A percentile compares a stretch with the other conserved stretches of the same genome.
These are phyloP conservation scores for Platismatia glauca DNA, from an alignment of 495 filamentous ascomycete genomes.

Conservation along the genomic window DNA sequence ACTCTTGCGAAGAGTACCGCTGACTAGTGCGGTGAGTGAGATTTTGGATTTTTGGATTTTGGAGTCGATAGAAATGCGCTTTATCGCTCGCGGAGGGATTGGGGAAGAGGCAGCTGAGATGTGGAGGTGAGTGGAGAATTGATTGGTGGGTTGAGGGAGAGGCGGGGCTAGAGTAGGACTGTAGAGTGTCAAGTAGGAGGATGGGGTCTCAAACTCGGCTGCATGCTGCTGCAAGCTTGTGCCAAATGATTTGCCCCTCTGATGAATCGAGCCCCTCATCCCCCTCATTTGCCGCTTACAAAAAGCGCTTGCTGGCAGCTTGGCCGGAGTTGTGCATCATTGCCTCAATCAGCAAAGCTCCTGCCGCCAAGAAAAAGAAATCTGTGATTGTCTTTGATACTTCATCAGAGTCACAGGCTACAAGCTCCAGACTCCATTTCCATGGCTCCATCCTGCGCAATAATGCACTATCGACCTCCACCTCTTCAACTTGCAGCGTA, in stretches of 20 bases:
- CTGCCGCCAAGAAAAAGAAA: conserved; percentile 1
- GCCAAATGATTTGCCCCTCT: neutral
- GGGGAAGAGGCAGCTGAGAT: neutral
- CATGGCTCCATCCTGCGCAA: neutral
- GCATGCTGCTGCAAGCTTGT: conserved; percentile 7
- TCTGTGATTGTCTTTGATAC: neutral
- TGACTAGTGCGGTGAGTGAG: conserved; percentile 2
- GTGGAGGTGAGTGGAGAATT: neutral
- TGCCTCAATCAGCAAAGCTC: conserved; percentile 3
- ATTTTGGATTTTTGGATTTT: neutral
- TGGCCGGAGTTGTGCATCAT: neutral
- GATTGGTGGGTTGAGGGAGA: neutral
- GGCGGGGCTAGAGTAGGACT: neutral
- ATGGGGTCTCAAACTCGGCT: conserved; percentile 1
- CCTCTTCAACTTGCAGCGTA: conserved; percentile 2
- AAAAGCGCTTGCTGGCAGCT: conserved; percentile 7
- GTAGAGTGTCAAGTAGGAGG: neutral
- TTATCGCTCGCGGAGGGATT: conserved; percentile 1
- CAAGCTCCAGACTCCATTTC: neutral
- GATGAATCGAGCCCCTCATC: conserved; percentile 1
- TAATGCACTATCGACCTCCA: neutral
- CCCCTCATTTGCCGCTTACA: neutral
- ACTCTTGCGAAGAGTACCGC: conserved; percentile 11
- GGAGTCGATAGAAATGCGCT: conserved; percentile 6
- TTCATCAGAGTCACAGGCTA: neutral